Percentiles rank a stretch among this genome's conserved stretches.
phyloP scores from a whole-genome alignment of 2,329 filamentous ascomycete genomes.

The Beauveria medogensis region DNA sequence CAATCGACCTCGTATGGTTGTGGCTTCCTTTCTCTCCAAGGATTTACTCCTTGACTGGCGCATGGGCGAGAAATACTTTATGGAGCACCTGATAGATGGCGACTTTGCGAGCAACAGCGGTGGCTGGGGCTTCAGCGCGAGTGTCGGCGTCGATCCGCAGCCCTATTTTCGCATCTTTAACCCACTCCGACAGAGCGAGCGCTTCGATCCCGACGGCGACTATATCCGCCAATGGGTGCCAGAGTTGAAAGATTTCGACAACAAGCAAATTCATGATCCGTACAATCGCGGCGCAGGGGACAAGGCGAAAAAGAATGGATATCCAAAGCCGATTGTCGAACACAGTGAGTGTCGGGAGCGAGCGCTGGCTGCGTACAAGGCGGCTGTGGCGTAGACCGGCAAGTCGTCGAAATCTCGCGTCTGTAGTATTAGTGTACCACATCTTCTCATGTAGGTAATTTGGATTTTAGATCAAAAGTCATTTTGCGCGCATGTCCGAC shows the following conservation, averaged over 20 bases:
- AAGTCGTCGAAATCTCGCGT: neutral
- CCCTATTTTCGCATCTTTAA: slow-evolving; percentile 92
- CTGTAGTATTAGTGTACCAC: neutral
- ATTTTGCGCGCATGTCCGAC: slow-evolving; percentile 39
- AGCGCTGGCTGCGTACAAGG: slow-evolving; percentile 64
- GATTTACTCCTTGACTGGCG: slow-evolving; percentile 79
- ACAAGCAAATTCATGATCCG: slow-evolving; percentile 72
- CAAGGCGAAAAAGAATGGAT: slow-evolving; percentile 57
- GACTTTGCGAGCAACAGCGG: slow-evolving; percentile 73
- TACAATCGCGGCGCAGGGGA: slow-evolving; percentile 56
- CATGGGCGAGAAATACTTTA: slow-evolving; percentile 73
- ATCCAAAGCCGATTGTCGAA: slow-evolving; percentile 67
- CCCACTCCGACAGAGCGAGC: slow-evolving; percentile 74
- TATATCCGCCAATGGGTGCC: slow-evolving; percentile 81
- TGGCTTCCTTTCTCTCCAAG: slow-evolving; percentile 72
- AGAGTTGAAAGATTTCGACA: slow-evolving; percentile 57
- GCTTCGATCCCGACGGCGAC: slow-evolving; percentile 68
- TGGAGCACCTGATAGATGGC: slow-evolving; percentile 71
- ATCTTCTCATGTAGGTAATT: neutral
- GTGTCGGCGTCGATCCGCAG: slow-evolving; percentile 72
- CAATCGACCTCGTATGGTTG: slow-evolving; percentile 78
- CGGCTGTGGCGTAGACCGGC: slow-evolving; percentile 16
- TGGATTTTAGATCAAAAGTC: neutral
- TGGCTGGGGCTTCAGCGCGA: slow-evolving; percentile 50
- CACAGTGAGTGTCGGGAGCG: slow-evolving; percentile 62